Evolutionary conservation across 2,329 filamentous ascomycete species (phyloP).

Genomic region (Stagonosporopsis chrysanthemi): DNA sequence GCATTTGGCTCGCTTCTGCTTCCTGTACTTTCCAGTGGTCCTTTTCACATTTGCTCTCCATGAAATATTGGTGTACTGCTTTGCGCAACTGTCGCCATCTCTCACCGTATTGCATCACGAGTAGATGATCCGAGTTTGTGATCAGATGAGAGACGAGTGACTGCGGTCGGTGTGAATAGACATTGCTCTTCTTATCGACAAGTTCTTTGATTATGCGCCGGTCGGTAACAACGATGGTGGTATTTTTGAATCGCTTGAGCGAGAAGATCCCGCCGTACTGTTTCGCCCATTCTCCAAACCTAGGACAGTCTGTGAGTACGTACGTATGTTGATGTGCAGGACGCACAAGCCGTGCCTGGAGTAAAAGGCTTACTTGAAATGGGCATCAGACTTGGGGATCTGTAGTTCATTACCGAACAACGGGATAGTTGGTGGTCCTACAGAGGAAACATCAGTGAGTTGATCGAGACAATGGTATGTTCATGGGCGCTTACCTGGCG

Average conservation of each 20-base stretch:
- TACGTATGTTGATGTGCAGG: background rate
- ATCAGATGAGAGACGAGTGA: conserved; percentile 45
- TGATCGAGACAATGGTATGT: background rate
- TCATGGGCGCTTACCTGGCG: conserved; percentile 6
- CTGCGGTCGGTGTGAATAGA: conserved; percentile 18
- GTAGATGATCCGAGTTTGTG: conserved; percentile 56
- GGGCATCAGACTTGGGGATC: conserved; percentile 16
- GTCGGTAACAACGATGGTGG: conserved; percentile 18
- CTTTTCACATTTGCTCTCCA: conserved; percentile 55
- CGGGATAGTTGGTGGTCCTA: conserved; percentile 18
- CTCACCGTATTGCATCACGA: conserved; percentile 57
- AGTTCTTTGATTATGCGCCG: conserved; percentile 13
- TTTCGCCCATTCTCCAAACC: conserved; percentile 15
- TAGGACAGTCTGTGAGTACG: conserved; percentile 2
- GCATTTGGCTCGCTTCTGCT: conserved; percentile 59
- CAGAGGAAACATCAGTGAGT: background rate
- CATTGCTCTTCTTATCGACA: conserved; percentile 14
- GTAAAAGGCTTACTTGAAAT: conserved; percentile 15
- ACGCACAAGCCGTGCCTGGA: background rate
- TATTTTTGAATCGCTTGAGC: conserved; percentile 15
- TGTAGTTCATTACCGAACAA: conserved; percentile 19
- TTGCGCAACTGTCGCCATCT: conserved; percentile 58
- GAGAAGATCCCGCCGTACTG: conserved; percentile 22
- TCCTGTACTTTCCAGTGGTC: conserved; percentile 54
- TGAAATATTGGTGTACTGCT: conserved; percentile 51